Evolutionary conservation across 306 rosid species (phyloP).

Genomic region (Casuarina equisetifolia): DNA sequence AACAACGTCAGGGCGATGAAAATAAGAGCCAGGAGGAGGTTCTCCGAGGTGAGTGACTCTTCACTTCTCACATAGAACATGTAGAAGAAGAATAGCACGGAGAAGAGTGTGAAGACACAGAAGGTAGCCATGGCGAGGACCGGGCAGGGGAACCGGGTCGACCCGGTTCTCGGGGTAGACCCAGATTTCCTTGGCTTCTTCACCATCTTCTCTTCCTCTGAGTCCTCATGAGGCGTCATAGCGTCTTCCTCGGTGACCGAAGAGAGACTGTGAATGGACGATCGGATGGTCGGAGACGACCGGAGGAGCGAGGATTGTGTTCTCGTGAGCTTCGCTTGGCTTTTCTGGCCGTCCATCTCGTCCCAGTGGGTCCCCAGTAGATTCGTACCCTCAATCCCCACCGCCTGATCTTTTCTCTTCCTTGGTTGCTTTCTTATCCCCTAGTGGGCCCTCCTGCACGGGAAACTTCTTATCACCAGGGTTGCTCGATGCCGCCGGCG

Average conservation of each 20-base stretch:
- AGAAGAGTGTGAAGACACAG: slow-evolving; percentile 38
- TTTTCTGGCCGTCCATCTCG: slow-evolving; percentile 70
- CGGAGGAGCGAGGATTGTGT: slow-evolving; percentile 87
- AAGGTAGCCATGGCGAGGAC: slow-evolving; percentile 40
- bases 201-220: slow-evolving; percentile 43
- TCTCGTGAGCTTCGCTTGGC: slow-evolving; percentile 72
- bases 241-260: slow-evolving; percentile 63
- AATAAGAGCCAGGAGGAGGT: slow-evolving; percentile 61
- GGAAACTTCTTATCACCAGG: slow-evolving; percentile 41
- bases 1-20: slow-evolving; percentile 79
- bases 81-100: slow-evolving; percentile 37
- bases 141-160: slow-evolving; percentile 37
- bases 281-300: slow-evolving; percentile 86
- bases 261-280: slow-evolving; percentile 82
- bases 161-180: slow-evolving; percentile 40
- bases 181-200: slow-evolving; percentile 31
- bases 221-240: slow-evolving; percentile 31
- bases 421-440: neutral
- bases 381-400: slow-evolving; percentile 18
- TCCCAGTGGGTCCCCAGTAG: neutral
- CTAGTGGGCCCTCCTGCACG: slow-evolving; percentile 38
- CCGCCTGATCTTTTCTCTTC: slow-evolving; percentile 34
- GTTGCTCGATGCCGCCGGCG: slow-evolving; percentile 37
- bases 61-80: slow-evolving; percentile 46
- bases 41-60: slow-evolving; percentile 74